phyloP scores from a whole-genome alignment of 306 rosid species.

The Quercus ilex region DNA sequence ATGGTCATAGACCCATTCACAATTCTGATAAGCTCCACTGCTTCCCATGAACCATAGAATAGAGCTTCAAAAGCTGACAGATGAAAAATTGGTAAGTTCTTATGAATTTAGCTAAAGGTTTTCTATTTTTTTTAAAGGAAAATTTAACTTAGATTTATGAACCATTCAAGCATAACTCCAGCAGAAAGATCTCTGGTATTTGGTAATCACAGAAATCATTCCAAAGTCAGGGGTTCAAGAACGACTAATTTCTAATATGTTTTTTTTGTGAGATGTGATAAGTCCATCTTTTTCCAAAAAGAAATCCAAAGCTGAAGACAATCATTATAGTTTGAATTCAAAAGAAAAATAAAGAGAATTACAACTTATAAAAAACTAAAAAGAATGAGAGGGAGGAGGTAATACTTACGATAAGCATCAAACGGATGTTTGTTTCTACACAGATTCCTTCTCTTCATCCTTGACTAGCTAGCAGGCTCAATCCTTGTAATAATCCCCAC shows the following conservation, averaged over 20 bases:
- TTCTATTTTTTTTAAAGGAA: too few species aligned
- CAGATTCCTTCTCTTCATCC: conserved; percentile 44
- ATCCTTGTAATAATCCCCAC: conserved; percentile 11
- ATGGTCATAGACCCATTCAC: conserved; percentile 49
- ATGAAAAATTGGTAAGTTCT: not conserved
- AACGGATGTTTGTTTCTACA: conserved; percentile 53
- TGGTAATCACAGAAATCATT: not conserved
- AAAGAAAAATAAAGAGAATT: not conserved
- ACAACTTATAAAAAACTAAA: not conserved
- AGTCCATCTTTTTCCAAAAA: not conserved
- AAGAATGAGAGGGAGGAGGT: not conserved
- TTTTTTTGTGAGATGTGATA: too few species aligned
- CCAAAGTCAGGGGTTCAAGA: not conserved
- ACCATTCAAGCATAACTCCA: not conserved
- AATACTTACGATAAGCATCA: conserved; percentile 50
- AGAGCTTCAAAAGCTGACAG: conserved; percentile 77
- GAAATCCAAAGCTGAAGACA: not conserved
- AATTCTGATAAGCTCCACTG: conserved; percentile 56
- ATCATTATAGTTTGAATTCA: conserved; percentile 11
- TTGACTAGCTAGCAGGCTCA: conserved; percentile 24
- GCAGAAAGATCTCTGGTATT: not conserved
- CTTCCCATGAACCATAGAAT: conserved; percentile 66
- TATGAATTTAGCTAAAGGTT: not conserved
- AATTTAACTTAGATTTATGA: not conserved
- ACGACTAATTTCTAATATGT: not conserved